These are phyloP conservation scores for Pseudonitzschia delicatissima DNA, from an alignment of 108 stramenopile species.

Conservation along the genomic window DNA sequence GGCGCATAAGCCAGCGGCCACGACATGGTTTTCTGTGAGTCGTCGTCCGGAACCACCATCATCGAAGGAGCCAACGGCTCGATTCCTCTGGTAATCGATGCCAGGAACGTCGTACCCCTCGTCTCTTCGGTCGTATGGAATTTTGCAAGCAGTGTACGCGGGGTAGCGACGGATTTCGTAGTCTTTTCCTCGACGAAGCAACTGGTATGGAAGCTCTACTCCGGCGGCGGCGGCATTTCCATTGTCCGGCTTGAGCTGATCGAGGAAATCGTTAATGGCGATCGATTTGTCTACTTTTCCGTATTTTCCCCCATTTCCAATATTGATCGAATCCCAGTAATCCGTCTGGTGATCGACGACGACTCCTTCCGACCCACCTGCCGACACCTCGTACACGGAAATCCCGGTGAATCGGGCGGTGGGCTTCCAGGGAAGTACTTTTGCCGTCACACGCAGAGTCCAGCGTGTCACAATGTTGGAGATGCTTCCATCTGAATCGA, in stretches of 20 bases:
- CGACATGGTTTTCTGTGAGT: conserved; percentile 65
- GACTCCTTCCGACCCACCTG: conserved; percentile 52
- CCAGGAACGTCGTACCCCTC: conserved; percentile 78
- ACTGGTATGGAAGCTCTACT: conserved; percentile 76
- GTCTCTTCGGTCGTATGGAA: conserved; percentile 71
- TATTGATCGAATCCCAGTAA: conserved; percentile 95
- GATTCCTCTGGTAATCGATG: conserved; percentile 63
- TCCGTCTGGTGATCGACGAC: conserved; percentile 75
- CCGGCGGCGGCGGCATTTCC: conserved; percentile 66
- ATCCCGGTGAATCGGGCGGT: conserved; percentile 91
- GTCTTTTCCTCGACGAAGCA: conserved; percentile 74
- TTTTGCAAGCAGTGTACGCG: conserved; percentile 46
- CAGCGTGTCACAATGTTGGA: conserved; percentile 81
- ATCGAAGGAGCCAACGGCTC: conserved; percentile 78
- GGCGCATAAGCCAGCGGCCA: conserved; percentile 78
- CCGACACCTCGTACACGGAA: conserved; percentile 76
- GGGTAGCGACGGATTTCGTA: conserved; percentile 87
- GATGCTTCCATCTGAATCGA: conserved; percentile 30
- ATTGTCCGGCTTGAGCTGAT: conserved; percentile 64
- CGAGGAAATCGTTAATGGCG: conserved; percentile 74
- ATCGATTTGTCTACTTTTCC: conserved; percentile 56
- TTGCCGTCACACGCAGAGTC: conserved; percentile 85
- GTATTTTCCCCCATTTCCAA: conserved; percentile 48
- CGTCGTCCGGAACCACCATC: conserved; percentile 64
- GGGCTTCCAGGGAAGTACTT: conserved; percentile 88